These are phyloP conservation scores for Ascomycota sp. DNA, from an alignment of 2,329 filamentous ascomycete species.

Conservation along the genomic window DNA sequence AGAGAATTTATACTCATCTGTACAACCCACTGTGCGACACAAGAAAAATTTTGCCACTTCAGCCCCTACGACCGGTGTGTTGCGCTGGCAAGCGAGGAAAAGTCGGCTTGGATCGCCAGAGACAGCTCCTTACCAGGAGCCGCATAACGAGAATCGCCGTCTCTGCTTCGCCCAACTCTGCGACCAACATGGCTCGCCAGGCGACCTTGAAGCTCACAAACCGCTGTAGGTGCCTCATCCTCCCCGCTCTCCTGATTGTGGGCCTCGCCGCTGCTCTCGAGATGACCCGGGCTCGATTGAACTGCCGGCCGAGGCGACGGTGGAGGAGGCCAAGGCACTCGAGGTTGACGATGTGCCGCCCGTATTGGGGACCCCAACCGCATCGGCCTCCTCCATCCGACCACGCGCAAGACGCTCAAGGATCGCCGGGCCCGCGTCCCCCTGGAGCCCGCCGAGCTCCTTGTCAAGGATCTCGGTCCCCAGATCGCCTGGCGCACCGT, in stretches of 20 bases:
- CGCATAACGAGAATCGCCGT: too few species aligned
- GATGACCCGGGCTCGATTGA: constrained; percentile 23
- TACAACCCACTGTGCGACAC: too few species aligned
- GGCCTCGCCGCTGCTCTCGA: background rate
- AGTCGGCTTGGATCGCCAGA: too few species aligned
- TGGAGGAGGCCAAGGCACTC: constrained; percentile 37
- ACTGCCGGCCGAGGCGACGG: constrained; percentile 27
- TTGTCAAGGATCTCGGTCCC: constrained; percentile 82
- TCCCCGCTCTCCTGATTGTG: background rate
- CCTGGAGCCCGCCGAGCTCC: constrained; percentile 36
- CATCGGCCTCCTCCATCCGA: constrained; percentile 39
- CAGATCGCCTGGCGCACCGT: constrained; percentile 88
- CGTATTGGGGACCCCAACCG: constrained; percentile 37
- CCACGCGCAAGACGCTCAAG: constrained; percentile 41
- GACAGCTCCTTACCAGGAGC: too few species aligned
- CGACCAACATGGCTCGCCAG: constrained; percentile 13
- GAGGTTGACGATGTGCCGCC: constrained; percentile 30
- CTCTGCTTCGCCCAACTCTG: too few species aligned
- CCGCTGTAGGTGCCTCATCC: constrained; percentile 4
- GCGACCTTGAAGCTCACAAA: constrained; percentile 22
- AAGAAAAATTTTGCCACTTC: too few species aligned
- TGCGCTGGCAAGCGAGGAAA: too few species aligned
- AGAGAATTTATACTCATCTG: too few species aligned
- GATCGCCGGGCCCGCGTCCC: constrained; percentile 34
- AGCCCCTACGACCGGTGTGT: too few species aligned